Base-by-base conservation (phyloP, 345 rosid species). In the Citrus glauca region DNA sequence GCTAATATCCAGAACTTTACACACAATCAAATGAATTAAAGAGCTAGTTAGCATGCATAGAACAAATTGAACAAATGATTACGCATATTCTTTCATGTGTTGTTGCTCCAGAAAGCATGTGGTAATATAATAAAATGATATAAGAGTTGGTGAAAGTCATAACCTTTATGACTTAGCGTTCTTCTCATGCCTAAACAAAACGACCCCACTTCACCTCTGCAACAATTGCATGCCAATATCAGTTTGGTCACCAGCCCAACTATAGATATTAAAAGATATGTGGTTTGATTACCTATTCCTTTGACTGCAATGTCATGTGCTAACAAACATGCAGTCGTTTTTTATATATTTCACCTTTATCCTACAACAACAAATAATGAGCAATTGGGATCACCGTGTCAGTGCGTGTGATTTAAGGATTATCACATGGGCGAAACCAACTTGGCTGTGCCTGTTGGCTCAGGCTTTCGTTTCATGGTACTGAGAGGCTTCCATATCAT, bases 271-370 rank as follows among this genome's bases (percentile, higher is more conserved):
- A 48, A 72, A 2, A 64, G 10, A 38, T 38, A n/a, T n/a, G 53
- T 35, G 84, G 86, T 83, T 82, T 67, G 92, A 83, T 84, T 67
- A 86, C 84, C 89, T 53, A 81, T 74, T 85, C 66, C 85, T 70
- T 81, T 85, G 90, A 89, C 87, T 61, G 69, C 75, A 55, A 60
- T 24, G 76, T 24, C 48, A 56, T 28, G 60, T 77, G 68, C 72
- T 71, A 78, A 78, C 79, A 79, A 85, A 80, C 78, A 40, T 45
- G 77, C 78, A 74, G 79, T 33, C 78, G n/a, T 67, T 45, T 32
- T 55, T 45, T 1, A 24, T 61, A 6, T 56, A 55, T 66, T 66
- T 22, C 1, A 16, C 6, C 19, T 38, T 79, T 78, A 9, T 74
- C 56, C 33, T 37, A 74, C 79, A 53, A 10, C 1, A 35, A 55